These are phyloP conservation scores for Geotrichum candidum DNA, from an alignment of 1,139 yeast species.

Conservation along the genomic window DNA sequence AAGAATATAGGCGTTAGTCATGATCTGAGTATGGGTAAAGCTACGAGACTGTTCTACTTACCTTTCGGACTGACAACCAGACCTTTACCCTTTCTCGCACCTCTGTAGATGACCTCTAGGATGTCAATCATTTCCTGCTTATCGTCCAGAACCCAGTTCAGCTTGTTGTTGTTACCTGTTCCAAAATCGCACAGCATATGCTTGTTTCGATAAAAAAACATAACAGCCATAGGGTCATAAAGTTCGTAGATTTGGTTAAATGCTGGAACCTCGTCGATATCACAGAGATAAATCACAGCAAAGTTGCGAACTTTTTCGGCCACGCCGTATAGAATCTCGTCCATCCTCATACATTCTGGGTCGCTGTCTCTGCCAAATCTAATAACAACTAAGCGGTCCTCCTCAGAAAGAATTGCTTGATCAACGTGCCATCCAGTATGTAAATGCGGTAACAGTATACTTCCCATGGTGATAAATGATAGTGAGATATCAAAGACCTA, in stretches of 20 bases:
- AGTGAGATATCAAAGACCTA: background rate
- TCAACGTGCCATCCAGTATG: slow-evolving; percentile 97
- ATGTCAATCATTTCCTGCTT: slow-evolving; percentile 90
- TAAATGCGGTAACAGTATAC: slow-evolving; percentile 81
- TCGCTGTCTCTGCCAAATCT: slow-evolving; percentile 81
- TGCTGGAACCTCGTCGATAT: slow-evolving; percentile 82
- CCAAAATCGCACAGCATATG: slow-evolving; percentile 98
- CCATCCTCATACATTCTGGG: slow-evolving; percentile 82
- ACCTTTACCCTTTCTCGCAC: slow-evolving; percentile 91
- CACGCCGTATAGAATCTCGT: slow-evolving; percentile 69
- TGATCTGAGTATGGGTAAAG: background rate
- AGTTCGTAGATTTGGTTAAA: slow-evolving; percentile 91
- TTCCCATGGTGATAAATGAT: slow-evolving; percentile 51
- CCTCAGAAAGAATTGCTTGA: slow-evolving; percentile 83
- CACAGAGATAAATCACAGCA: slow-evolving; percentile 83
- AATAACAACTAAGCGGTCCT: slow-evolving; percentile 77
- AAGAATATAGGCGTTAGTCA: background rate
- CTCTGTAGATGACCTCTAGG: slow-evolving; percentile 81
- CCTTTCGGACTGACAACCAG: slow-evolving; percentile 77
- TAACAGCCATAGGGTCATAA: slow-evolving; percentile 82
- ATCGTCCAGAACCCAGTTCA: slow-evolving; percentile 72
- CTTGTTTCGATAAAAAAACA: slow-evolving; percentile 90
- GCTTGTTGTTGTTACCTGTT: slow-evolving; percentile 92
- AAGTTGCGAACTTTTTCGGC: slow-evolving; percentile 84
- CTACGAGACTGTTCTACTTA: slow-evolving; percentile 15